A percentile compares a stretch with the other conserved stretches of the same genome.
Conservation (phyloP, 768 basidiomycete species). For the Psilocybe azurescens region DNA sequence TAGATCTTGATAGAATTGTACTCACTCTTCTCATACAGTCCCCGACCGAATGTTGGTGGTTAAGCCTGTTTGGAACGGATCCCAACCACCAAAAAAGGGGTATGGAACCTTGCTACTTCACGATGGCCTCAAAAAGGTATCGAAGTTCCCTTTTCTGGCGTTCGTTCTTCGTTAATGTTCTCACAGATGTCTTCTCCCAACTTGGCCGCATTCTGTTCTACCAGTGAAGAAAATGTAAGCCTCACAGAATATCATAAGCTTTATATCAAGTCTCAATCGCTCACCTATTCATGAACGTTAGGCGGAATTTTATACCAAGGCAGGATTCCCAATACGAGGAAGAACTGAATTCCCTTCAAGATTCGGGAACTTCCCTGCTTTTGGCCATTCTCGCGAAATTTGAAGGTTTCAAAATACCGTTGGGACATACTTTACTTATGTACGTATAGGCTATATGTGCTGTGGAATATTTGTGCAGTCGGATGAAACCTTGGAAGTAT, state of each 20-base stretch:
- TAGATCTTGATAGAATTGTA: neutral
- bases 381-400: neutral
- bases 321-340: neutral
- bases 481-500: too few species aligned
- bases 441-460: too few species aligned
- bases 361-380: neutral
- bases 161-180: neutral
- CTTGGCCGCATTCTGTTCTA: neutral
- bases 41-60: slow-evolving; percentile 6
- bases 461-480: too few species aligned
- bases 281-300: neutral
- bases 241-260: neutral
- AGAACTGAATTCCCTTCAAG: neutral
- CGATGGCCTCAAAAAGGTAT: slow-evolving; percentile 1
- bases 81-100: slow-evolving; percentile 2
- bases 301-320: neutral
- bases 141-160: neutral
- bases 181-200: slow-evolving; percentile 1
- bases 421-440: too few species aligned
- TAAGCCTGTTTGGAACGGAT: slow-evolving; percentile 7
- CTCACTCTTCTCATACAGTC: neutral
- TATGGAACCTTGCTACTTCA: neutral
- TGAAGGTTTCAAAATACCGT: neutral
- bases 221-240: slow-evolving; percentile 10
- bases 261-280: too few species aligned